phyloP scores from a whole-genome alignment of 352 stramenopile genomes.

The Phytophthora uliginosa region DNA sequence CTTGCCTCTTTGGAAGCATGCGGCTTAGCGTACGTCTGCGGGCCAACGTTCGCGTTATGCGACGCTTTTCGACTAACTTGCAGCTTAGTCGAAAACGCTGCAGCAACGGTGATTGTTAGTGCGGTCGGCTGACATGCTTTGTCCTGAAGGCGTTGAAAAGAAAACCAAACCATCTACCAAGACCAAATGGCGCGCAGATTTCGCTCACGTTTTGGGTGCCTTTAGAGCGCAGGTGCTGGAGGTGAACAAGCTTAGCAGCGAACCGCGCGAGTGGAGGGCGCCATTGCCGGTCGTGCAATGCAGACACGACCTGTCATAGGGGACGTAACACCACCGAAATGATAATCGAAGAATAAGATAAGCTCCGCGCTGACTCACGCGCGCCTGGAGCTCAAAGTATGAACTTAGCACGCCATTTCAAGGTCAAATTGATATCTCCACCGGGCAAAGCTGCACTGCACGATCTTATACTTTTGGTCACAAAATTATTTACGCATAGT shows the following conservation, averaged over 20 bases:
- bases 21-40: too few species aligned
- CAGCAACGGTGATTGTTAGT: neutral
- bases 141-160: too few species aligned
- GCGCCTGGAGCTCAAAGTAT: neutral
- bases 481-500: too few species aligned
- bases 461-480: too few species aligned
- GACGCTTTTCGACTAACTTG: neutral
- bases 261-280: too few species aligned
- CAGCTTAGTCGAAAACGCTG: neutral
- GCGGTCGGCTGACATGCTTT: too few species aligned
- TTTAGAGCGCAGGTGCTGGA: slow-evolving; percentile 5
- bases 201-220: neutral
- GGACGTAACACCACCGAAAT: slow-evolving; percentile 27
- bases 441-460: too few species aligned
- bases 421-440: too few species aligned
- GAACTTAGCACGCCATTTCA: too few species aligned
- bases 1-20: neutral
- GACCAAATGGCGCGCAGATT: neutral
- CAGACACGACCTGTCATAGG: slow-evolving; percentile 6
- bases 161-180: too few species aligned
- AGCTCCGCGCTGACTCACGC: neutral
- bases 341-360: slow-evolving; percentile 36
- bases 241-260: neutral
- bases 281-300: neutral
- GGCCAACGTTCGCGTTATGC: neutral